Conservation (phyloP, 345 rosid genomes). For the Combretum micranthum region DNA sequence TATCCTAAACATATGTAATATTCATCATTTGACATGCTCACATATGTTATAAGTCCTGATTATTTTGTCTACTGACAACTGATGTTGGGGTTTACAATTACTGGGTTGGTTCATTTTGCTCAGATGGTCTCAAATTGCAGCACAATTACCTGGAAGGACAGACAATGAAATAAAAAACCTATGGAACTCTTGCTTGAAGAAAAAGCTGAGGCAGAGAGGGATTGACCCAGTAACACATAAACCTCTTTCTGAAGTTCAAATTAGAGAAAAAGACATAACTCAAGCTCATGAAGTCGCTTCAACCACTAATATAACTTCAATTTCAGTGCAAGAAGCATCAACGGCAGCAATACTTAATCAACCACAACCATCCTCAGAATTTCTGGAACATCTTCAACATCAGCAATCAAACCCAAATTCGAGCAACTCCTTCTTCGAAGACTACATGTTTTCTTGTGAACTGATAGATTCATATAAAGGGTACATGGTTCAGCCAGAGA, state of each 20-base stretch:
- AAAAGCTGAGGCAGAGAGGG: slow-evolving; percentile 56
- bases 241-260: slow-evolving; percentile 47
- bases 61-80: neutral
- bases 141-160: slow-evolving; percentile 57
- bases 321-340: slow-evolving; percentile 21
- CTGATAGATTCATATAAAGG: neutral
- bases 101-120: slow-evolving; percentile 3
- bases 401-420: neutral
- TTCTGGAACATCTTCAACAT: no score
- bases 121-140: slow-evolving; percentile 80
- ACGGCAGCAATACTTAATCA: no score
- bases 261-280: slow-evolving; percentile 5
- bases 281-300: slow-evolving; percentile 14
- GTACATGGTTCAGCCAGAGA: neutral
- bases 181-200: slow-evolving; percentile 70
- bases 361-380: neutral
- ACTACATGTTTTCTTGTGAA: slow-evolving; percentile 7
- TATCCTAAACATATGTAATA: no score
- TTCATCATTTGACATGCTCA: no score
- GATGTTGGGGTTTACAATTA: neutral
- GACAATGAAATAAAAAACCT: slow-evolving; percentile 68
- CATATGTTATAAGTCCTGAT: no score
- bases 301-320: slow-evolving; percentile 15
- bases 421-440: neutral
- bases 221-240: slow-evolving; percentile 70